phyloP scores from a whole-genome alignment of 345 rosid species.

The Ceriops tagal region DNA sequence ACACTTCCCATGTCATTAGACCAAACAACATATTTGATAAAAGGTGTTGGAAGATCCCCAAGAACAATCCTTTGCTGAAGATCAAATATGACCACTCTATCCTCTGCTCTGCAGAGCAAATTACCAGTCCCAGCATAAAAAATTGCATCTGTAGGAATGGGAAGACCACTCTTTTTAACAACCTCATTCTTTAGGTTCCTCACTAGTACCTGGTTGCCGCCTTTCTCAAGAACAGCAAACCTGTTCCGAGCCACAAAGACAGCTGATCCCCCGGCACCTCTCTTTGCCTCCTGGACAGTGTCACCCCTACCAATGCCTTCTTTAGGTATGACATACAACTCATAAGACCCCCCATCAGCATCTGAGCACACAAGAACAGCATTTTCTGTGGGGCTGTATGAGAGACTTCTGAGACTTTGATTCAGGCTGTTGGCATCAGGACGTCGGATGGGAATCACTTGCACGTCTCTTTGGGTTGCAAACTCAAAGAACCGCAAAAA shows the following conservation, averaged over 20 bases:
- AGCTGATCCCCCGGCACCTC: conserved; percentile 79
- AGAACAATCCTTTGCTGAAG: conserved; percentile 84
- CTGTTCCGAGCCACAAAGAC: conserved; percentile 75
- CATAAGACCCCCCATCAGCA: conserved; percentile 89
- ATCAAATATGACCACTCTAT: conserved; percentile 78
- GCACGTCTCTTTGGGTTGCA: conserved; percentile 70
- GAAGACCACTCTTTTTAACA: conserved; percentile 68
- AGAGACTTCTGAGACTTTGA: conserved; percentile 83
- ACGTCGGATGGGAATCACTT: conserved; percentile 75
- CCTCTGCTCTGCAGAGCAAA: conserved; percentile 81
- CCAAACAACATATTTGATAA: conserved; percentile 80
- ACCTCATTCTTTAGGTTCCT: conserved; percentile 80
- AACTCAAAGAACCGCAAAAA: conserved; percentile 70
- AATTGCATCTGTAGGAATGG: conserved; percentile 70
- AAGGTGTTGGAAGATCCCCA: conserved; percentile 79
- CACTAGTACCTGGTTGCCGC: conserved; percentile 75
- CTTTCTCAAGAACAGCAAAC: conserved; percentile 88
- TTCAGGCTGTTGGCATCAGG: conserved; percentile 73
- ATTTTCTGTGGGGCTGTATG: conserved; percentile 90
- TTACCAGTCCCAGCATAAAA: conserved; percentile 94
- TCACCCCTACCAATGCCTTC: conserved; percentile 73
- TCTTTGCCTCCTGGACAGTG: conserved; percentile 72
- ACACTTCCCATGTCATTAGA: conserved; percentile 88
- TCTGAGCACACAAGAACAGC: conserved; percentile 85
- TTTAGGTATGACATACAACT: conserved; percentile 75